These are phyloP conservation scores for Acanthochlamys bracteata DNA, from an alignment of 106 monocot species.

Conservation along the genomic window DNA sequence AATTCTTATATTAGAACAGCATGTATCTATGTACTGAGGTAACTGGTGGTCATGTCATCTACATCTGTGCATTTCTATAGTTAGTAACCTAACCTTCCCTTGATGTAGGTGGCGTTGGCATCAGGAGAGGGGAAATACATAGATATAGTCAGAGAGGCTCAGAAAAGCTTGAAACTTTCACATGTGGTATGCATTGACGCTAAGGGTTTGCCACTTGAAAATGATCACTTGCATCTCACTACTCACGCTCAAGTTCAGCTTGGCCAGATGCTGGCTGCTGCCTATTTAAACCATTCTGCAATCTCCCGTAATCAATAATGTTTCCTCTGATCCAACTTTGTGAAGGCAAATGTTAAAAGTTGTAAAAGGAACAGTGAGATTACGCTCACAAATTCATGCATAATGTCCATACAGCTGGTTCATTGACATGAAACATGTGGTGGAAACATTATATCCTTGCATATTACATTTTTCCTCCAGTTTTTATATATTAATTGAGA, in stretches of 20 bases:
- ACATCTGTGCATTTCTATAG: too few species aligned
- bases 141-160: conserved; percentile 39
- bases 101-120: conserved; percentile 48
- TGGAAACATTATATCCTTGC: too few species aligned
- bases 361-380: background rate
- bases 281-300: conserved; percentile 23
- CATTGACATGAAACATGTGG: too few species aligned
- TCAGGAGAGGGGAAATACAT: conserved; percentile 30
- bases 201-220: conserved; percentile 27
- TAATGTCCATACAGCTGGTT: too few species aligned
- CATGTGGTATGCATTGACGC: conserved; percentile 47
- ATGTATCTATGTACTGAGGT: too few species aligned
- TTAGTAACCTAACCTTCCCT: too few species aligned
- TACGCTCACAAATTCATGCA: background rate
- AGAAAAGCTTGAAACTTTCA: conserved; percentile 21
- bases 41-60: too few species aligned
- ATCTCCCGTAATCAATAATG: background rate
- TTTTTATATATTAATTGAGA: too few species aligned
- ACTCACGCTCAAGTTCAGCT: conserved; percentile 50
- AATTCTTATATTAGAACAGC: too few species aligned
- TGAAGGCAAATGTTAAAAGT: background rate
- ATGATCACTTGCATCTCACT: conserved; percentile 47
- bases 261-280: conserved; percentile 40
- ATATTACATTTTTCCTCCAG: too few species aligned
- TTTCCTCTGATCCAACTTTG: background rate